A percentile compares a stretch with the other conserved stretches of the same genome.
These are phyloP conservation scores for Kluyveromyces siamensis DNA, from an alignment of 805 yeast species.

Conservation along the genomic window DNA sequence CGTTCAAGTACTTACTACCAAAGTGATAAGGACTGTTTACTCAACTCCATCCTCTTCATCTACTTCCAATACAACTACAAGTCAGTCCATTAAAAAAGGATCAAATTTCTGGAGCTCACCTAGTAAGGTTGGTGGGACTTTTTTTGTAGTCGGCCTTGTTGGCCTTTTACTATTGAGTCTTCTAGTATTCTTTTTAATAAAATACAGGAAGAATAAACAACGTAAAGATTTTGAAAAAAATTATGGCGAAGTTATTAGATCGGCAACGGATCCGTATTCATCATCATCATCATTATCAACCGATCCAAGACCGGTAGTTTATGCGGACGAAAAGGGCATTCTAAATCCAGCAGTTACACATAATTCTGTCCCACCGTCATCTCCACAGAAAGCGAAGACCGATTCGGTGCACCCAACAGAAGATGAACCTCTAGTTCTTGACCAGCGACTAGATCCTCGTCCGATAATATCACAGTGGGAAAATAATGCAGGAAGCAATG, in stretches of 20 bases:
- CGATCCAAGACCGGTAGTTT: slow-evolving; percentile 12
- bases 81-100: slow-evolving; percentile 6
- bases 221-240: slow-evolving; percentile 18
- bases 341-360: background rate
- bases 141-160: slow-evolving; percentile 68
- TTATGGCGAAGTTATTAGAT: slow-evolving; percentile 16
- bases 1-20: slow-evolving; percentile 6
- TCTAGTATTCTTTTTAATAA: slow-evolving; percentile 34
- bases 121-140: slow-evolving; percentile 82
- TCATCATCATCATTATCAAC: slow-evolving; percentile 8
- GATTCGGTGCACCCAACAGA: slow-evolving; percentile 5
- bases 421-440: slow-evolving; percentile 25
- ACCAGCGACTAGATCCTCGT: slow-evolving; percentile 32
- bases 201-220: slow-evolving; percentile 15
- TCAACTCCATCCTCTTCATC: slow-evolving; percentile 8
- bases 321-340: slow-evolving; percentile 18
- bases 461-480: slow-evolving; percentile 15
- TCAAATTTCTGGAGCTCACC: slow-evolving; percentile 52
- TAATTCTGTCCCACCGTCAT: background rate
- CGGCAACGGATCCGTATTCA: slow-evolving; percentile 7
- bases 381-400: slow-evolving; percentile 2
- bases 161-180: slow-evolving; percentile 36
- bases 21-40: slow-evolving; percentile 11
- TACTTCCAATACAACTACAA: background rate
- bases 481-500: slow-evolving; percentile 9